Conservation (phyloP, 169 alveolate genomes). For the Theileria parva region DNA sequence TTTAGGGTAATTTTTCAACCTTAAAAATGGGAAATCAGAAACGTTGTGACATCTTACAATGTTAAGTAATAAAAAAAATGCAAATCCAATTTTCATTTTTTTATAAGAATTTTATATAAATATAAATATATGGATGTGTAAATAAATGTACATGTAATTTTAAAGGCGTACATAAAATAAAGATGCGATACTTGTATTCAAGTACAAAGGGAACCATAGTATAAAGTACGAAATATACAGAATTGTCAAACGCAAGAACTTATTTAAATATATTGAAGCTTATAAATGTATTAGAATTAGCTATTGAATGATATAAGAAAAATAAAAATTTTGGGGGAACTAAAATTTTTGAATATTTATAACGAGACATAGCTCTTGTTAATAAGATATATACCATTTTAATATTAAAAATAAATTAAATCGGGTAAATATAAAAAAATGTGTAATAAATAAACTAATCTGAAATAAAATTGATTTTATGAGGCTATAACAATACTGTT, state of each 20-base stretch:
- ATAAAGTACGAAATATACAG: neutral
- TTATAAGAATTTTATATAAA: neutral
- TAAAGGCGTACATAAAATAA: constrained; percentile 1
- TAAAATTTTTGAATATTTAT: neutral
- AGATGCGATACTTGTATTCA: constrained; percentile 1
- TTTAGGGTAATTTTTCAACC: neutral
- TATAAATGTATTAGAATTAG: neutral
- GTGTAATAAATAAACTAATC: neutral
- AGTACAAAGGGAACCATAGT: neutral
- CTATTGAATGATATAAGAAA: neutral
- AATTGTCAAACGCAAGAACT: neutral
- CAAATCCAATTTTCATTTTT: constrained; percentile 5
- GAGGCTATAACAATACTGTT: neutral
- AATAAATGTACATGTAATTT: neutral
- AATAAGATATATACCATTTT: neutral
- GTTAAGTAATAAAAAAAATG: neutral
- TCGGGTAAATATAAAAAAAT: neutral
- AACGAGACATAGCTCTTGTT: neutral
- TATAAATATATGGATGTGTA: neutral
- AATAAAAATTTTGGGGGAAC: neutral
- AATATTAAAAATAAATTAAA: neutral
- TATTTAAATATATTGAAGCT: neutral
- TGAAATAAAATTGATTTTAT: too few relatives aligned
- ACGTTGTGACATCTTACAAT: neutral
- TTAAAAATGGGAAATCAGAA: neutral